Percentiles rank a stretch among this genome's conserved stretches.
These are phyloP conservation scores for Jamesozyma spencerorum DNA, from an alignment of 805 yeast genomes.

Conservation along the genomic window DNA sequence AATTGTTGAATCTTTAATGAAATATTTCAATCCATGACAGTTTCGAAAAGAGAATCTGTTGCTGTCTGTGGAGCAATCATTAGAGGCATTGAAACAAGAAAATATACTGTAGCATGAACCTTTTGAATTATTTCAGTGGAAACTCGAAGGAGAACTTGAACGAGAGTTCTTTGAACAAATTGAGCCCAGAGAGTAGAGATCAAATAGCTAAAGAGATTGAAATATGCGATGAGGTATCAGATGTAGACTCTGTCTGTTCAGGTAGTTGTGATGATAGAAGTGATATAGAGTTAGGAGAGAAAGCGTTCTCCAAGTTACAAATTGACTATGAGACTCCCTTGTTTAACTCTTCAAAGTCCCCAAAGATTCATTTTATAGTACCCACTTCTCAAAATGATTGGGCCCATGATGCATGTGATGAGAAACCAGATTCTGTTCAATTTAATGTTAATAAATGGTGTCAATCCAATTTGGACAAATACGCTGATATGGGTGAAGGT, in stretches of 20 bases:
- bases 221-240: conserved; percentile 16
- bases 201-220: conserved; percentile 17
- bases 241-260: conserved; percentile 13
- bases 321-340: conserved; percentile 35
- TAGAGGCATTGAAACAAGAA: too few relatives aligned
- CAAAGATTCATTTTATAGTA: conserved; percentile 63
- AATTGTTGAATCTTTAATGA: too few relatives aligned
- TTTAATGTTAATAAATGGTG: conserved; percentile 36
- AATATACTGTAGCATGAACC: background rate
- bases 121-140: background rate
- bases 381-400: conserved; percentile 84
- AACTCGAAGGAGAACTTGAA: background rate
- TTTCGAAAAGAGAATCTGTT: too few relatives aligned
- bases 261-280: conserved; percentile 23
- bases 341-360: conserved; percentile 64
- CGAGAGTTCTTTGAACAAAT: background rate
- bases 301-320: conserved; percentile 17
- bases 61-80: too few relatives aligned
- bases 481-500: conserved; percentile 26
- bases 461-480: conserved; percentile 11
- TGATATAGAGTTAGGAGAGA: conserved; percentile 22
- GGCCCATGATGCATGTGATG: conserved; percentile 58
- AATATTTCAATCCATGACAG: too few relatives aligned
- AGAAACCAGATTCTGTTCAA: conserved; percentile 39
- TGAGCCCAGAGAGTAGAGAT: conserved; percentile 5